Evolutionary conservation across 1,139 yeast genomes (phyloP).

Genomic region (Sugiyamaella pinicola): DNA sequence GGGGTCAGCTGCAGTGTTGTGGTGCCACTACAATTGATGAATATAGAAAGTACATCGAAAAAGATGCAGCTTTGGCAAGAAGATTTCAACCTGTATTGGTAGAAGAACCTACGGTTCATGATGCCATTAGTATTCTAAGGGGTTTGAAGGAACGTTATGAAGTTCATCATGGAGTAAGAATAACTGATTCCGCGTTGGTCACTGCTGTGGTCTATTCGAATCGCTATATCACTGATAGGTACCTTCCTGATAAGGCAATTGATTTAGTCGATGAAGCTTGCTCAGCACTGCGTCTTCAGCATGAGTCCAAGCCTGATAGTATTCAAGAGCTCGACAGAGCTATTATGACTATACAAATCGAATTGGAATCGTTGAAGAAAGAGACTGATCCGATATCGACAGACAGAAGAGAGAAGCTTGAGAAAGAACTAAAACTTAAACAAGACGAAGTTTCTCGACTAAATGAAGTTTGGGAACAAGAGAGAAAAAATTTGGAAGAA

Average conservation of each 20-base stretch:
- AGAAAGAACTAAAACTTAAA: constrained; percentile 64
- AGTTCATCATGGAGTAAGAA: constrained; percentile 98
- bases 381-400: constrained; percentile 84
- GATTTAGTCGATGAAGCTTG: constrained; percentile 97
- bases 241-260: constrained; percentile 92
- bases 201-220: constrained; percentile 91
- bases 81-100: constrained; percentile 88
- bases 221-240: constrained; percentile 88
- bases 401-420: constrained; percentile 68
- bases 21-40: constrained; percentile 96
- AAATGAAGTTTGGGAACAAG: constrained; percentile 85
- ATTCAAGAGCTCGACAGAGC: constrained; percentile 85
- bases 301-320: constrained; percentile 95
- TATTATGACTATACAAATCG: constrained; percentile 93
- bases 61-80: constrained; percentile 89
- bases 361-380: constrained; percentile 86
- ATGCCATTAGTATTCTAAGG: constrained; percentile 86
- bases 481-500: constrained; percentile 69
- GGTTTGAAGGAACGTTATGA: constrained; percentile 94
- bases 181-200: constrained; percentile 88
- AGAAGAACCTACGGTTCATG: constrained; percentile 89
- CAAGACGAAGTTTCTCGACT: constrained; percentile 65
- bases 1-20: constrained; percentile 90
- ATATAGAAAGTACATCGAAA: constrained; percentile 82
- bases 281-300: constrained; percentile 89